Conservation (phyloP, 768 basidiomycete species). For the Suillus bovinus region DNA sequence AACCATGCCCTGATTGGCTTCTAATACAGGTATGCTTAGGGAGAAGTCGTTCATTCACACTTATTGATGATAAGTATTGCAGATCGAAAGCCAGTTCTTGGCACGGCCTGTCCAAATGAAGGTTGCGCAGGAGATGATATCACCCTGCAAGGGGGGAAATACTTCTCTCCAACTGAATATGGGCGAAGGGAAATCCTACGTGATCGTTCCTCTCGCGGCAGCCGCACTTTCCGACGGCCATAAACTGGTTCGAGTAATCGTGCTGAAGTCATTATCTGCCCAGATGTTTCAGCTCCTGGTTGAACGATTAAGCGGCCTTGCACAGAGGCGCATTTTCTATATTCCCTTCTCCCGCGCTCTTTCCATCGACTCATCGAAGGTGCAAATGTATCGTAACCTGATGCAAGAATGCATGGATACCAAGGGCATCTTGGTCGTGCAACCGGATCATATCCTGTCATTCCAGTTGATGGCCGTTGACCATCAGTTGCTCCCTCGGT, state of each 20-base stretch:
- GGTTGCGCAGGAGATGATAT: slow-evolving; percentile 30
- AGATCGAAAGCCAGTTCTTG: slow-evolving; percentile 28
- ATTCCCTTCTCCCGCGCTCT: slow-evolving; percentile 27
- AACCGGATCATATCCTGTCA: slow-evolving; percentile 35
- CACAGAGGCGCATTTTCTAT: slow-evolving; percentile 29
- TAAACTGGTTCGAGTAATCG: slow-evolving; percentile 28
- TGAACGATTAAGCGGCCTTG: slow-evolving; percentile 23
- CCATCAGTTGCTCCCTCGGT: slow-evolving; percentile 14
- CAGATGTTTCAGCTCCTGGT: slow-evolving; percentile 32
- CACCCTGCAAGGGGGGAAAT: slow-evolving; percentile 16
- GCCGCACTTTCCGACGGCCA: slow-evolving; percentile 26
- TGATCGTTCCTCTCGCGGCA: slow-evolving; percentile 28
- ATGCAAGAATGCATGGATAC: slow-evolving; percentile 18
- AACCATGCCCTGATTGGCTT: slow-evolving; percentile 8
- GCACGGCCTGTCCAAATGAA: slow-evolving; percentile 23
- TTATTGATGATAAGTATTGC: not conserved
- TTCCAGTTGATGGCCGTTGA: slow-evolving; percentile 28
- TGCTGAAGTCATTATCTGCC: slow-evolving; percentile 26
- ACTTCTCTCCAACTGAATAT: slow-evolving; percentile 32
- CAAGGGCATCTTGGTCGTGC: slow-evolving; percentile 27
- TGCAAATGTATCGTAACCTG: slow-evolving; percentile 22
- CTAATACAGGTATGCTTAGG: slow-evolving; percentile 14
- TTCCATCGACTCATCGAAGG: slow-evolving; percentile 17
- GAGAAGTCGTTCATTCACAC: not conserved
- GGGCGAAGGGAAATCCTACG: slow-evolving; percentile 36